These are phyloP conservation scores for Delonix regia DNA, from an alignment of 306 rosid species.

Conservation along the genomic window DNA sequence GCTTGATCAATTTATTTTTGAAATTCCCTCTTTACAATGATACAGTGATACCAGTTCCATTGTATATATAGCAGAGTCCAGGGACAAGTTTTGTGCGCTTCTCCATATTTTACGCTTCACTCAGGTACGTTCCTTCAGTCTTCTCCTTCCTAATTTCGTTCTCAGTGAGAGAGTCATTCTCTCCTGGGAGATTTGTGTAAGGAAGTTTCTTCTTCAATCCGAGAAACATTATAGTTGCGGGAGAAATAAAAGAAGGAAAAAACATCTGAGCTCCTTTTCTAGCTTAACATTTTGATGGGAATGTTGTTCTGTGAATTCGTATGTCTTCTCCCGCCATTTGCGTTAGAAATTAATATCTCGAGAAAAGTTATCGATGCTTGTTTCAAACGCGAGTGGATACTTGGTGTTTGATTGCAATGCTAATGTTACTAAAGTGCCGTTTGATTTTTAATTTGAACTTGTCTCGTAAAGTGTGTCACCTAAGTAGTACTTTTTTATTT, in stretches of 20 bases:
- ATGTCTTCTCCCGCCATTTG: not conserved
- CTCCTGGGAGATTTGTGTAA: not conserved
- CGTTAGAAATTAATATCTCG: not conserved
- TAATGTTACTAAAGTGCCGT: not conserved
- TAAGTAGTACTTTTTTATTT: not conserved
- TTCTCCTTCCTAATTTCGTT: not conserved
- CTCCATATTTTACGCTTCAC: not conserved
- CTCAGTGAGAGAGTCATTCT: not conserved
- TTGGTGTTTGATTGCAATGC: conserved; percentile 29
- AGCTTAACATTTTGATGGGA: not conserved
- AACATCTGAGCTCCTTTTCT: conserved; percentile 6
- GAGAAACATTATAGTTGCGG: not conserved
- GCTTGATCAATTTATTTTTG: not conserved
- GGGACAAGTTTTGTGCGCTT: not conserved
- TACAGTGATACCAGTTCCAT: too few species aligned
- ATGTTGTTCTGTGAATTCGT: not conserved
- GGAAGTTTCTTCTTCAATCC: not conserved
- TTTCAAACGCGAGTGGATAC: not conserved
- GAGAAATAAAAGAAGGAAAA: not conserved
- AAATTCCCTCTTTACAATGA: not conserved
- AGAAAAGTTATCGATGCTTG: not conserved
- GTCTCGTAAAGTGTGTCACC: not conserved
- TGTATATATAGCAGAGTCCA: not conserved
- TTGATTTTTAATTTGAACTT: not conserved
- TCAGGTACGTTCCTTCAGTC: not conserved